phyloP scores from a whole-genome alignment of 768 basidiomycete species.

The Podaxis carcinomalis region DNA sequence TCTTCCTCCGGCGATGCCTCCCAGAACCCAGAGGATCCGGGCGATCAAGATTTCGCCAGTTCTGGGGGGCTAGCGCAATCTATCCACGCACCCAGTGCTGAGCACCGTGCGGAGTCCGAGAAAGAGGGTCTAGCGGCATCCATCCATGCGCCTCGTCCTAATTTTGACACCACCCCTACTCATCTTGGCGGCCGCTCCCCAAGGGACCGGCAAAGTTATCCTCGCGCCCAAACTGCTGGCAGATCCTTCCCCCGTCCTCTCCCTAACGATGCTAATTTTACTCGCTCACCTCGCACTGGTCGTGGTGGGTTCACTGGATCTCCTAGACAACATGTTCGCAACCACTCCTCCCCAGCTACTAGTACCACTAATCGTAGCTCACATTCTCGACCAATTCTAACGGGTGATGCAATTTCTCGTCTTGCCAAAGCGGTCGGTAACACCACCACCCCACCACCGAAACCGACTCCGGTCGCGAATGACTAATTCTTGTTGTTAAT shows the following conservation, averaged over 20 bases:
- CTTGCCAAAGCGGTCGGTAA: slow-evolving; percentile 59
- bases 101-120: slow-evolving; percentile 7
- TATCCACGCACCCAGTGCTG: slow-evolving; percentile 15
- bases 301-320: slow-evolving; percentile 39
- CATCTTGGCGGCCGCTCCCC: slow-evolving; percentile 13
- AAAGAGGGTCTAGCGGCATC: slow-evolving; percentile 37
- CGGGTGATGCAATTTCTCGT: slow-evolving; percentile 64
- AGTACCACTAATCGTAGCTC: slow-evolving; percentile 25
- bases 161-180: slow-evolving; percentile 35
- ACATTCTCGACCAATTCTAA: slow-evolving; percentile 61
- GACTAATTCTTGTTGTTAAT: not conserved
- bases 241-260: slow-evolving; percentile 30
- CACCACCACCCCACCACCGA: slow-evolving; percentile 21
- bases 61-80: slow-evolving; percentile 17
- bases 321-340: slow-evolving; percentile 46
- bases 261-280: slow-evolving; percentile 20
- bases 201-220: slow-evolving; percentile 37
- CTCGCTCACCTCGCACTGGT: slow-evolving; percentile 38
- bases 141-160: slow-evolving; percentile 48
- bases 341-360: slow-evolving; percentile 61
- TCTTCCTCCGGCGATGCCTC: not conserved
- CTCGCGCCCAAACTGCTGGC: slow-evolving; percentile 55
- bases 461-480: slow-evolving; percentile 14
- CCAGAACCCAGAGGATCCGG: not conserved
- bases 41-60: slow-evolving; percentile 11